Percentiles rank a stretch among this genome's conserved stretches.
Conservation (phyloP, 192 early-diverging fungal species). For the Umbelopsis vinacea region DNA sequence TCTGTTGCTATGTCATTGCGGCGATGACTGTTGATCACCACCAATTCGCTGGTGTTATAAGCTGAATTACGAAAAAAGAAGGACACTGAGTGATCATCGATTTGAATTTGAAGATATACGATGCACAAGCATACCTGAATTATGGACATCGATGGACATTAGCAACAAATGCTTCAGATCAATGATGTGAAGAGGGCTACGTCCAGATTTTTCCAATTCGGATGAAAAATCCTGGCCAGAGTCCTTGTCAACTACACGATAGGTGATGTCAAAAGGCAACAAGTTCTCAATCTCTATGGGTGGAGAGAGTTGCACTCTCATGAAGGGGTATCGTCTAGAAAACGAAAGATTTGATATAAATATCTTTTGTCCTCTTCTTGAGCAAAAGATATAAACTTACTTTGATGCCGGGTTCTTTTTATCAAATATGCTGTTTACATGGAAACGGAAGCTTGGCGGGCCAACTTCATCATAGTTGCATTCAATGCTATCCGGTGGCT, state of each 20-base stretch:
- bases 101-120: background rate
- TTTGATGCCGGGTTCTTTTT: slow-evolving; percentile 23
- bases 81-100: background rate
- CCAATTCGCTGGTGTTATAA: background rate
- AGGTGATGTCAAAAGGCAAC: slow-evolving; percentile 69
- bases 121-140: background rate
- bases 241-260: slow-evolving; percentile 1
- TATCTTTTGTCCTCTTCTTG: background rate
- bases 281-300: slow-evolving; percentile 82
- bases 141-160: background rate
- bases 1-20: background rate
- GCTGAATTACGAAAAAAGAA: background rate
- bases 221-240: slow-evolving; percentile 8
- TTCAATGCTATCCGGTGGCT: slow-evolving; percentile 35
- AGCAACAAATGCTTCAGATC: background rate
- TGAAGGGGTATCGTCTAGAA: slow-evolving; percentile 62
- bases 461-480: slow-evolving; percentile 33
- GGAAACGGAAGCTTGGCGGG: slow-evolving; percentile 51
- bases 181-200: background rate
- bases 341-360: background rate
- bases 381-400: background rate
- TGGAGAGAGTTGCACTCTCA: slow-evolving; percentile 57
- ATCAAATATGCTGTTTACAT: slow-evolving; percentile 46
- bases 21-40: background rate
- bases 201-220: background rate